Base-by-base conservation (phyloP, 2,329 filamentous ascomycete genomes). In the Phialophora verrucosa region DNA sequence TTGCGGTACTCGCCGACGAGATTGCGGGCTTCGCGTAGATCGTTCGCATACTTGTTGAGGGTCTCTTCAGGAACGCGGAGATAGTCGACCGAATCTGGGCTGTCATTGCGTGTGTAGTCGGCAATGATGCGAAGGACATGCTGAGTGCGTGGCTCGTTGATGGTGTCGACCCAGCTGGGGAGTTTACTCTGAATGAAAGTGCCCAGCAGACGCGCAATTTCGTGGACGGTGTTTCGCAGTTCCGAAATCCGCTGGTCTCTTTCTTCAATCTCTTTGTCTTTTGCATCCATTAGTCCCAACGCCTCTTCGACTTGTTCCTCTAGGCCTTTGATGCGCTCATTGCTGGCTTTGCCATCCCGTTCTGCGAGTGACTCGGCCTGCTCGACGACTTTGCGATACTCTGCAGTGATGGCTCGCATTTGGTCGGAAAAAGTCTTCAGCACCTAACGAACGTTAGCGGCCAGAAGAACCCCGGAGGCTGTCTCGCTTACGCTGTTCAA, bases 301-400 rank as follows among this genome's bases (percentile, higher is more conserved):
- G 58, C 62, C 50, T 67, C 54, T 25, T 54, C 38, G 31, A 63
- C 56, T 44, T 70, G 62, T 42, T 35, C 58, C 54, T 70, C 66
- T 7, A 69, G 61, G n/a, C 53, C 57, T 56, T 64, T 61, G 32
- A 70, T 54, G 54, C 65, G 66, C 6, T 69, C 62, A 38, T 65
- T 53, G 12, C 27, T 51, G 31, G 20, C 53, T 42, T 59, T 61
- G 14, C 47, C 62, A 42, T 70, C 69, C 47, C 69, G 66, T 25
- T 70, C 62, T 12, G 63, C 64, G 23, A 70, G 64, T n/a, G 64
- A 67, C 27, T 70, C 66, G 8, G 69, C 69, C 8, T 66, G 65
- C 47, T 69, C 64, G 44, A 70, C 56, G 25, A 64, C 59, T 44
- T 65, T 65, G 49, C 47, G 67, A 42, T 67, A 71, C 11, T 65